Evolutionary conservation across 2,329 filamentous ascomycete genomes (phyloP).

Genomic region (Piedraia hortae): DNA sequence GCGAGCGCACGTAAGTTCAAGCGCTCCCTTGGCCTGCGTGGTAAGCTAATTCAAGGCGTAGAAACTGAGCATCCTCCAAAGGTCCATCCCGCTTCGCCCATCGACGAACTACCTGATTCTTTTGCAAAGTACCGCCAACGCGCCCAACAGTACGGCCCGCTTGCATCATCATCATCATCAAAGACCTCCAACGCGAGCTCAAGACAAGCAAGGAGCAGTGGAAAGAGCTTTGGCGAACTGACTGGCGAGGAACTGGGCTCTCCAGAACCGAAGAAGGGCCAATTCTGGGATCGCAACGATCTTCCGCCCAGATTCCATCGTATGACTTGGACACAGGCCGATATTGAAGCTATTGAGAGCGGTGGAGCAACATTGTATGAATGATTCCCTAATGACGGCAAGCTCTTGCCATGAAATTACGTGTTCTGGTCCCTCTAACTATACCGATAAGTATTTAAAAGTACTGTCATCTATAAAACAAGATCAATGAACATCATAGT

Average conservation of each 20-base stretch:
- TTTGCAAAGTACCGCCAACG: conserved; percentile 57
- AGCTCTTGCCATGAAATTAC: too few species aligned
- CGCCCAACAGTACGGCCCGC: conserved; percentile 51
- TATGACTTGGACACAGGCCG: conserved; percentile 41
- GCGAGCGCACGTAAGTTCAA: conserved; percentile 16
- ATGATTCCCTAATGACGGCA: too few species aligned
- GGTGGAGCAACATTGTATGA: conserved; percentile 37
- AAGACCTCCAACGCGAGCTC: background rate
- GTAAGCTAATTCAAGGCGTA: conserved; percentile 11
- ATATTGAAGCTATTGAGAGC: conserved; percentile 91
- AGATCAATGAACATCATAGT: too few species aligned
- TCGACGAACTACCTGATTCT: conserved; percentile 33
- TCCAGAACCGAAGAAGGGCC: conserved; percentile 39
- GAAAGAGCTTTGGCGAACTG: too few species aligned
- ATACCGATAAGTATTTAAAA: too few species aligned
- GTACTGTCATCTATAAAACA: too few species aligned
- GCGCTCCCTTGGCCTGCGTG: conserved; percentile 13
- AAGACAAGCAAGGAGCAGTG: too few species aligned
- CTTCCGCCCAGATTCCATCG: conserved; percentile 64
- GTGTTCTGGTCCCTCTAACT: too few species aligned
- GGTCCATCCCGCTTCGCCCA: conserved; percentile 45
- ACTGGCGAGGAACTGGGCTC: conserved; percentile 46
- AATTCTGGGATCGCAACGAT: conserved; percentile 72
- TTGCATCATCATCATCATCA: conserved; percentile 12
- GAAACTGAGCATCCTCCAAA: conserved; percentile 48